Evolutionary conservation across 805 yeast species (phyloP).

Genomic region (Candida chauliodis): DNA sequence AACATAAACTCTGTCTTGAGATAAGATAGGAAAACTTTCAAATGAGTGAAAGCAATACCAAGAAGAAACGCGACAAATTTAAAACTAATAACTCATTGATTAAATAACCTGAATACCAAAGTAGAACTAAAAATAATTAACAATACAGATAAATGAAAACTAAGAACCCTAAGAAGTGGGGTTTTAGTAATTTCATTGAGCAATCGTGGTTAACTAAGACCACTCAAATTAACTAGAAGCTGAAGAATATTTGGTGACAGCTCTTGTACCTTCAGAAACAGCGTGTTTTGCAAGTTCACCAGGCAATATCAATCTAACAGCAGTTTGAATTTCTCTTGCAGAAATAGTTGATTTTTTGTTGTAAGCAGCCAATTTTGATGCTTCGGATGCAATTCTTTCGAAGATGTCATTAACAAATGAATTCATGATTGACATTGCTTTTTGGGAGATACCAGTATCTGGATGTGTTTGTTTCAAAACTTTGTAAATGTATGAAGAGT

Average conservation of each 20-base stretch:
- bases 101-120: not conserved
- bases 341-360: slow-evolving; percentile 97
- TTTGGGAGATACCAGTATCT: slow-evolving; percentile 98
- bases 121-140: slow-evolving; percentile 1
- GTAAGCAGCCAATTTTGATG: slow-evolving; percentile 97
- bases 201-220: too few species aligned
- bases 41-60: too few species aligned
- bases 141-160: slow-evolving; percentile 1
- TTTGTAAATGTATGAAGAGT: slow-evolving; percentile 97
- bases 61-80: too few species aligned
- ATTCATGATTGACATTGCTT: slow-evolving; percentile 98
- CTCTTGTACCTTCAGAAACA: slow-evolving; percentile 97
- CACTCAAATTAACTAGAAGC: slow-evolving; percentile 30
- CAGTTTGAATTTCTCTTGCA: slow-evolving; percentile 98
- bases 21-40: too few species aligned
- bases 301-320: slow-evolving; percentile 95
- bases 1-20: too few species aligned
- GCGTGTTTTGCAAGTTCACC: slow-evolving; percentile 99
- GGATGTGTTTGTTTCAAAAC: slow-evolving; percentile 99
- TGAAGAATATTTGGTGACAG: slow-evolving; percentile 94
- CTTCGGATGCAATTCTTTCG: slow-evolving; percentile 97
- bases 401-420: slow-evolving; percentile 97
- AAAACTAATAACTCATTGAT: too few species aligned
- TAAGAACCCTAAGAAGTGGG: too few species aligned
- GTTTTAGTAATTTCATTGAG: too few species aligned